Conservation (phyloP, 2,329 filamentous ascomycete genomes). For the Trichothecium sympodiale region DNA sequence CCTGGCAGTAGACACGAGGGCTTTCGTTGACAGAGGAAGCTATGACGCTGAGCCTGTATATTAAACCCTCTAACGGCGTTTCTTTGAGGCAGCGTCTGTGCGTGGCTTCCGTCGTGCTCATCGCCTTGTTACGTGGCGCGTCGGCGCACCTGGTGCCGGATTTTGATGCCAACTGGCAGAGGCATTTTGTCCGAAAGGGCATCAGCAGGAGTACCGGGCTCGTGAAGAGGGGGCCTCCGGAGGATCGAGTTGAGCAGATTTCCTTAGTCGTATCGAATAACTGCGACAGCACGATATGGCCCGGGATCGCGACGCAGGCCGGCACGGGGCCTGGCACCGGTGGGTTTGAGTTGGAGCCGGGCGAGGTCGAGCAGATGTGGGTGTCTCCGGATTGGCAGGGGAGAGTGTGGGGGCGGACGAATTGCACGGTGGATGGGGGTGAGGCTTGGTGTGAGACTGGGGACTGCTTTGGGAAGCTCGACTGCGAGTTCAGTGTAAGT, state of each 20-base stretch:
- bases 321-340: conserved; percentile 55
- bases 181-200: conserved; percentile 11
- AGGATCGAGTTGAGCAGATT: conserved; percentile 26
- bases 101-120: not conserved
- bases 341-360: conserved; percentile 56
- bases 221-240: conserved; percentile 18
- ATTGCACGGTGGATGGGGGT: conserved; percentile 63
- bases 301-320: conserved; percentile 62
- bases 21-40: too few species aligned
- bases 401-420: conserved; percentile 72
- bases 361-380: conserved; percentile 47
- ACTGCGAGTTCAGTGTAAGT: conserved; percentile 59
- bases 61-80: too few species aligned
- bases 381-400: conserved; percentile 71
- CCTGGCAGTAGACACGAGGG: too few species aligned
- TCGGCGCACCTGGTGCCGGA: not conserved
- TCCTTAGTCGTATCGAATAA: conserved; percentile 62
- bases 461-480: conserved; percentile 60
- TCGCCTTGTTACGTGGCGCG: not conserved
- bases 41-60: too few species aligned
- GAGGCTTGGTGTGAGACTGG: conserved; percentile 63
- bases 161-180: conserved; percentile 10
- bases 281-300: conserved; percentile 63
- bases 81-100: too few species aligned
- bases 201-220: not conserved